These are phyloP conservation scores for Trichoderma asperellum DNA, from an alignment of 2,329 filamentous ascomycete genomes.

Conservation along the genomic window DNA sequence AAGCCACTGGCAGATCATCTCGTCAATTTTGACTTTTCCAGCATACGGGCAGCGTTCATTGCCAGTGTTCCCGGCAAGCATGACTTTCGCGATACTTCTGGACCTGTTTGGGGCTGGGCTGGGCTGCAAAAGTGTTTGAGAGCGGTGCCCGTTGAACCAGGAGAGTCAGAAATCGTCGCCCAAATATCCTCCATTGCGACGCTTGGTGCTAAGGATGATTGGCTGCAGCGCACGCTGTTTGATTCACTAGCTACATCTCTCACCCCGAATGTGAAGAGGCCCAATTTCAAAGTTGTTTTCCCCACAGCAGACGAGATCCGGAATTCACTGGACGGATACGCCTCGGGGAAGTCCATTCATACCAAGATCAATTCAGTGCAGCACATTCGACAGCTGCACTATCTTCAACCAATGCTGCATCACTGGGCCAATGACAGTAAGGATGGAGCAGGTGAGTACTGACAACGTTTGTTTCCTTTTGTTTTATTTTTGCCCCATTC, in stretches of 20 bases:
- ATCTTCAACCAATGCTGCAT: slow-evolving; percentile 70
- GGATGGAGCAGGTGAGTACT: slow-evolving; percentile 39
- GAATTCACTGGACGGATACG: slow-evolving; percentile 75
- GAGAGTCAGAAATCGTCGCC: slow-evolving; percentile 55
- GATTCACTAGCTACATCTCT: slow-evolving; percentile 47
- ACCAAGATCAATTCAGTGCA: slow-evolving; percentile 72
- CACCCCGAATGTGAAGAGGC: slow-evolving; percentile 37
- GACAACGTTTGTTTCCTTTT: neutral
- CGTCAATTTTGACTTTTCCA: slow-evolving; percentile 67
- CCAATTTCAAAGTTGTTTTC: slow-evolving; percentile 73
- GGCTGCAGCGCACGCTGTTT: slow-evolving; percentile 71
- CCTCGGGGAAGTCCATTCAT: slow-evolving; percentile 78
- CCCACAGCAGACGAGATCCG: slow-evolving; percentile 81
- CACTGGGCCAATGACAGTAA: slow-evolving; percentile 72
- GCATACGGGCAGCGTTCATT: slow-evolving; percentile 71
- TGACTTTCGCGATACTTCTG: slow-evolving; percentile 49
- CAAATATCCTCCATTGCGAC: slow-evolving; percentile 85
- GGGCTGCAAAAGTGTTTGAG: slow-evolving; percentile 65
- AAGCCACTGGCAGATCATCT: slow-evolving; percentile 62
- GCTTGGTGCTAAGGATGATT: slow-evolving; percentile 69
- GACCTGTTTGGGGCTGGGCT: slow-evolving; percentile 76
- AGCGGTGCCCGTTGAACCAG: slow-evolving; percentile 52
- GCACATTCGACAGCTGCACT: slow-evolving; percentile 74
- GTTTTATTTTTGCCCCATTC: neutral
- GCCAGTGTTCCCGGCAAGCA: slow-evolving; percentile 77